Evolutionary conservation across 768 basidiomycete species (phyloP).

Genomic region (Podaxis sp.): DNA sequence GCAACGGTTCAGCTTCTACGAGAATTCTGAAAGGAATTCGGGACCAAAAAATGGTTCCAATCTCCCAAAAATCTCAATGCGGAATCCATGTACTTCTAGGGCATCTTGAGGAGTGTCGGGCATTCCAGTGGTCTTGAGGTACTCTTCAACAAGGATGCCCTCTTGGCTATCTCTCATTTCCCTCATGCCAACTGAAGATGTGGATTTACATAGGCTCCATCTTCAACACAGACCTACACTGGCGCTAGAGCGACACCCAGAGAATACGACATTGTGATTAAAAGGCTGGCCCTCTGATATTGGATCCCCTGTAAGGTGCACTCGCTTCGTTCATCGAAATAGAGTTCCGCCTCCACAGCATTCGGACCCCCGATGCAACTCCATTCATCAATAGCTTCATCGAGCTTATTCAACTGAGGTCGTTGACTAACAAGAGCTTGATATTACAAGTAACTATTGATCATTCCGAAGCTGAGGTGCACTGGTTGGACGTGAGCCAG

Average conservation of each 20-base stretch:
- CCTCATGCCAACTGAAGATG: neutral
- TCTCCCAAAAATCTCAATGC: neutral
- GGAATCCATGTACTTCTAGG: neutral
- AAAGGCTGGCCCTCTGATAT: neutral
- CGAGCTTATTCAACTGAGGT: neutral
- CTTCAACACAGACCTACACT: neutral
- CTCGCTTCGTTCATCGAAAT: neutral
- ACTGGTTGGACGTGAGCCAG: too few relatives aligned
- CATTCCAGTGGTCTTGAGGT: neutral
- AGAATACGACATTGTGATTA: neutral
- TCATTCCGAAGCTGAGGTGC: too few relatives aligned
- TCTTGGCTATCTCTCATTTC: neutral
- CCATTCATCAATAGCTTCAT: neutral
- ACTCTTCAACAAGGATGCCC: neutral
- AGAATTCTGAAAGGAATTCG: neutral
- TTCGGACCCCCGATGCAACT: neutral
- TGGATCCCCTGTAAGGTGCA: neutral
- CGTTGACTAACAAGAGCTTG: too few relatives aligned
- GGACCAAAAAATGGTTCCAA: neutral
- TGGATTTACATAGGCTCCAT: neutral
- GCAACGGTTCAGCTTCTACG: neutral
- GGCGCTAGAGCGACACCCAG: neutral
- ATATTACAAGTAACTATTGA: too few relatives aligned
- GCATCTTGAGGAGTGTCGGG: neutral
- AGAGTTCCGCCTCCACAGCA: neutral